These are phyloP conservation scores for Penicillium goetzii DNA, from an alignment of 495 filamentous ascomycete species.

Conservation along the genomic window DNA sequence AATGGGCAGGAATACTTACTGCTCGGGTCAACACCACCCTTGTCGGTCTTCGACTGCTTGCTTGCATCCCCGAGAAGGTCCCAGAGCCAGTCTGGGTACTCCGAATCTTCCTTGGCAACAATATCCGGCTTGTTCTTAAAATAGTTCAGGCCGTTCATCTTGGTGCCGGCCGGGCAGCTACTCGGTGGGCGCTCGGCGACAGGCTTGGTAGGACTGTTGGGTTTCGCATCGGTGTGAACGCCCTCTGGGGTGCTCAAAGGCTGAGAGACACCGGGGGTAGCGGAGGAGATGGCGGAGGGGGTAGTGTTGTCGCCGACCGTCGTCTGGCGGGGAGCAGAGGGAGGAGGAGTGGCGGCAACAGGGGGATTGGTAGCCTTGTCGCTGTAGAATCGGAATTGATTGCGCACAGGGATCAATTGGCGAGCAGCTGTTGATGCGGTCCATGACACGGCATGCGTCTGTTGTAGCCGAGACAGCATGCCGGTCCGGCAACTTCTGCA, in stretches of 20 bases:
- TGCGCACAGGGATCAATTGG: slow-evolving; percentile 36
- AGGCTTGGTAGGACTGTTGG: slow-evolving; percentile 32
- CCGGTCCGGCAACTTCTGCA: slow-evolving; percentile 53
- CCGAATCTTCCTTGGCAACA: slow-evolving; percentile 76
- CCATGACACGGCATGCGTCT: slow-evolving; percentile 36
- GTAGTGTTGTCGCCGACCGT: slow-evolving; percentile 39
- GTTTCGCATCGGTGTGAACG: slow-evolving; percentile 37
- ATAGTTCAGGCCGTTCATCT: slow-evolving; percentile 81
- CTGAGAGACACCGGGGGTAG: slow-evolving; percentile 50
- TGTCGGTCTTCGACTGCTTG: slow-evolving; percentile 40
- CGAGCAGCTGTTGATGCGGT: slow-evolving; percentile 36
- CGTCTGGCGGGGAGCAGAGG: slow-evolving; percentile 55
- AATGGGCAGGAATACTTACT: slow-evolving; percentile 59
- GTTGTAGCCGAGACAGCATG: slow-evolving; percentile 45
- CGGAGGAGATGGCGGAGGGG: slow-evolving; percentile 48
- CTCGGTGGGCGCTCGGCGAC: slow-evolving; percentile 40
- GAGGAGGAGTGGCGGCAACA: slow-evolving; percentile 55
- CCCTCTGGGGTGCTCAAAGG: slow-evolving; percentile 49
- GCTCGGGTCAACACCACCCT: slow-evolving; percentile 48
- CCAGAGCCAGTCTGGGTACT: slow-evolving; percentile 96
- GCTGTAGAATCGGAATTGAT: slow-evolving; percentile 45
- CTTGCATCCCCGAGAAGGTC: slow-evolving; percentile 60
- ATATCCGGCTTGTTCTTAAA: slow-evolving; percentile 75
- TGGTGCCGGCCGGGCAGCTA: slow-evolving; percentile 69
- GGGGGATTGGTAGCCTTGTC: slow-evolving; percentile 41